Evolutionary conservation across 805 yeast species (phyloP).

Genomic region (Myxozyma neglecta): DNA sequence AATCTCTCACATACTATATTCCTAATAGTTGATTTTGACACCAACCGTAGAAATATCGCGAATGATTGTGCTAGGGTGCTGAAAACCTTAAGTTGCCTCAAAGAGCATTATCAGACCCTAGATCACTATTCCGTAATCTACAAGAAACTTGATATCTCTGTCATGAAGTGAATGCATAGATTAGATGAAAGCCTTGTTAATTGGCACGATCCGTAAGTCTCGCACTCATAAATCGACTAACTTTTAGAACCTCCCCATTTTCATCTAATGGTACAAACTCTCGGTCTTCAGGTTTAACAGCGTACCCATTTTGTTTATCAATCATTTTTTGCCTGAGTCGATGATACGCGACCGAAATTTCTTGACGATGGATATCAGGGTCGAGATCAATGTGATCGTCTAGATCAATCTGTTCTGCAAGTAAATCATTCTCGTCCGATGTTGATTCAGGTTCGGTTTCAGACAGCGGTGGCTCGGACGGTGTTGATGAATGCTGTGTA

Average conservation of each 20-base stretch:
- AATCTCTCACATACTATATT: background rate
- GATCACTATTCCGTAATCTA: background rate
- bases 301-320: slow-evolving; percentile 38
- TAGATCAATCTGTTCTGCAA: slow-evolving; percentile 1
- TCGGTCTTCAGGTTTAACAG: slow-evolving; percentile 46
- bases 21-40: too few relatives aligned
- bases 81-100: background rate
- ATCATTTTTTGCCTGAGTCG: slow-evolving; percentile 40
- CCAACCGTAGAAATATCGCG: background rate
- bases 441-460: background rate
- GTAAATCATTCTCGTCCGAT: slow-evolving; percentile 1
- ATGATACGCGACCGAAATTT: slow-evolving; percentile 38
- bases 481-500: background rate
- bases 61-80: background rate
- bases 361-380: slow-evolving; percentile 32
- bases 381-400: slow-evolving; percentile 31
- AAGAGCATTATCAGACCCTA: background rate
- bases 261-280: slow-evolving; percentile 69
- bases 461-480: too few relatives aligned
- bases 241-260: slow-evolving; percentile 53
- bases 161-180: background rate
- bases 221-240: slow-evolving; percentile 64
- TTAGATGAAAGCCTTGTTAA: background rate
- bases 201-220: slow-evolving; percentile 23
- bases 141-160: background rate